Evolutionary conservation across 129 eudicot species (phyloP), one percentile per base, ranked within the genome.

Genomic region (Artemisia tridentata): DNA sequence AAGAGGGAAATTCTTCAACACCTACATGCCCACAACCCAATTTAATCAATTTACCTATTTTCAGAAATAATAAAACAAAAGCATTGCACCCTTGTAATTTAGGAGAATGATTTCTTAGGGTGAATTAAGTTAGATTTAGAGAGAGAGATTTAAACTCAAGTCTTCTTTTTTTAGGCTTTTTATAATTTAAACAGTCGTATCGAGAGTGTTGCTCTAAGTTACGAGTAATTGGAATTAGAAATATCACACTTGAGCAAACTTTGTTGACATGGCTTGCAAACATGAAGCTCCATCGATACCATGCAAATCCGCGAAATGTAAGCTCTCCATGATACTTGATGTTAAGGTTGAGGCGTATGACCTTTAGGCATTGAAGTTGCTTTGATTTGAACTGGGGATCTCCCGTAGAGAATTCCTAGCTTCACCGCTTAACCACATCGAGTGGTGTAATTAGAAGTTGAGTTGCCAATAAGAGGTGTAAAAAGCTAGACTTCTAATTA

Each of bases 21-120:
- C 76, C 16, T 48, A 75, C 51, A 66, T 56, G 60, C 67, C 79
- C 66, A 41, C 75, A 48, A 68, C 72, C 23, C 88, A 81, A 64
- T 75, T 79, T 58, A 83, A 78, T 17, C 86, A 80, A 21, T 80
- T 78, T 27, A 53, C 82, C 66, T 83, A 80, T 72, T 52, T 77
- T 16, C 58, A 70, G 16, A 61, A 61, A 59, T 68, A 51, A 76
- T 13, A 41, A 29, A 19, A 20, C 11, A 23, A 46, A 17, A 57
- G 0, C 1, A 9, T 7, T 57, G n/a, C 29, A 57, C 41, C 17
- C 27, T 2, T 11, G 13, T 56, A 27, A 9, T 25, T 25, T 1
- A 75, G 27, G 68, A 41, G 74, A 14, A 46, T 25, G 57, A 46
- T 56, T 11, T 52, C 6, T 54, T 51, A 64, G 52, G 38, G 53